Base-by-base conservation (phyloP, 129 eudicot species). In the Pseudognaphalium luteoalbum region DNA sequence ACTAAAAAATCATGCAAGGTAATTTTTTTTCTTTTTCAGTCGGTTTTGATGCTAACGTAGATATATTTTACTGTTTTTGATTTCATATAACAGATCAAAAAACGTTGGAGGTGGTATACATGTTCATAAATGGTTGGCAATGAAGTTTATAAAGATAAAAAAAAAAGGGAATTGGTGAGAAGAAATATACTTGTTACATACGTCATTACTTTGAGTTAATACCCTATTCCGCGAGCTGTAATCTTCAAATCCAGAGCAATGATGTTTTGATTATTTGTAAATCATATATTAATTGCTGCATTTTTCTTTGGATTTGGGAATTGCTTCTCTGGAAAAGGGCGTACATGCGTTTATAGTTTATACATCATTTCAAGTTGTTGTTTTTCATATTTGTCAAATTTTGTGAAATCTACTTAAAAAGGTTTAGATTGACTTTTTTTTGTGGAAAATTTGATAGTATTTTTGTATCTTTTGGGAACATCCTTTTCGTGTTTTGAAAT, bases 81-180 rank as follows among this genome's bases (percentile, higher is more conserved):
- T 41, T 47, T 3, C 14, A 3, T 47, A 63, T 71, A 30, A 42
- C 83, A 86, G 87, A 74, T 65, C 52, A 78, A 74, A 44, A 41
- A 72, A 59, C 32, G 42, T 2, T 67, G 78, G 84, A 60, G 82
- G 60, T 85, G 54, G 54, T 82, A 79, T 63, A 75, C 61, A 28
- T 28, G 65, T 73, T 47, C 66, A 28, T 83, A 77, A 63, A 68
- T 69, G 80, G 74, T 76, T 80, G 68, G 80, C 80, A 59, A 74
- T 74, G 71, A 68, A 68, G 75, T 80, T 74, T 68, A 80, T 75
- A 74, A 61, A 80, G 79, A 60, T 47, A 34, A 39, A 41, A 39
- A 39, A 41, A 39, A 41, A 74, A 42, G 57, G 59, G 80, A 80
- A 70, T 72, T 74, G 66, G 71, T 17, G 52, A 64, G 71, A 42